These are phyloP conservation scores for Phytophthora uliginosa DNA, from an alignment of 352 stramenopile species.

Conservation along the genomic window DNA sequence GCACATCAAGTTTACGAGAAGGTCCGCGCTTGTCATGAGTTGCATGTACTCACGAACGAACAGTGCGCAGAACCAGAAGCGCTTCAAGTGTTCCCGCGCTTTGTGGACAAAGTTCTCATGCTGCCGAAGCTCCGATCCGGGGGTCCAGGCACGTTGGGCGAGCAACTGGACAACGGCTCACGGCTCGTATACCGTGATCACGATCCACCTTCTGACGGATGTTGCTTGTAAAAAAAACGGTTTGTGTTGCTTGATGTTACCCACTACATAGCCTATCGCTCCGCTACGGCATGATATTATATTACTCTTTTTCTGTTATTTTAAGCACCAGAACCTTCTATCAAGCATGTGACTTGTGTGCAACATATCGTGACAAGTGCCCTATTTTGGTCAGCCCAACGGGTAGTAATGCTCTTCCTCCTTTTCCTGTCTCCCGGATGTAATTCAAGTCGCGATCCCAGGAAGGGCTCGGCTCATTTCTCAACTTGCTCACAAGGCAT, in stretches of 20 bases:
- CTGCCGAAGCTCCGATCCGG: conserved; percentile 1
- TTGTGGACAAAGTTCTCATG: not conserved
- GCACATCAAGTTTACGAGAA: no score
- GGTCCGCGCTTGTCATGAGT: no score
- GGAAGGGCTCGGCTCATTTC: conserved; percentile 29
- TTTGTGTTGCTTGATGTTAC: no score
- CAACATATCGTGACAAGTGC: not conserved
- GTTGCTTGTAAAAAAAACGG: not conserved
- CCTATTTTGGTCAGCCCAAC: not conserved
- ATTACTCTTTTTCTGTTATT: no score
- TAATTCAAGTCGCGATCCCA: not conserved
- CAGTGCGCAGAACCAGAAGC: not conserved
- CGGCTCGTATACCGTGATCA: conserved; percentile 3
- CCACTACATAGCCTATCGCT: not conserved
- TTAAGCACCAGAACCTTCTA: no score
- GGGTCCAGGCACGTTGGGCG: conserved; percentile 9
- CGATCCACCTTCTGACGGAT: conserved; percentile 9
- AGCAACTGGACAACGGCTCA: conserved; percentile 4
- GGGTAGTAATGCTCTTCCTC: conserved; percentile 24
- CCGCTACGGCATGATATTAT: not conserved
- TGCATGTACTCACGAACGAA: not conserved
- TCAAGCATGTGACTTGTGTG: not conserved
- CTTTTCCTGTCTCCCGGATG: conserved; percentile 15
- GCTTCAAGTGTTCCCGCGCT: not conserved
- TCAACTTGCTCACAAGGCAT: conserved; percentile 18